Evolutionary conservation across 1,139 yeast species (phyloP).

Genomic region (Debaryomyces sp.): DNA sequence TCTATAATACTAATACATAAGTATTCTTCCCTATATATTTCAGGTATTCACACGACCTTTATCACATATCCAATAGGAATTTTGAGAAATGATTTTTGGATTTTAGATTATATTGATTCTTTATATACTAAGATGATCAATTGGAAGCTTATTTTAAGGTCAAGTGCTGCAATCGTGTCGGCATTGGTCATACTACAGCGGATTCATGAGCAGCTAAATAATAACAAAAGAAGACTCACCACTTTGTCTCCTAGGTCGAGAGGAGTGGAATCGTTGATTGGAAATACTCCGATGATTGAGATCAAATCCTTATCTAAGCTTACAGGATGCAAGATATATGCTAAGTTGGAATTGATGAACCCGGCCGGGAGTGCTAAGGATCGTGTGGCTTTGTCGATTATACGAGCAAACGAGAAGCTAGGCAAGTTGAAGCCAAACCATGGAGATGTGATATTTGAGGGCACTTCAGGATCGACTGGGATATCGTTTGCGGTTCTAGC

Average conservation of each 20-base stretch:
- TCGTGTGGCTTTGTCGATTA: conserved; percentile 86
- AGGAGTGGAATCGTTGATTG: conserved; percentile 64
- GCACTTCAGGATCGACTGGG: conserved; percentile 96
- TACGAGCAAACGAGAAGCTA: conserved; percentile 61
- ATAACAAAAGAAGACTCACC: conserved; percentile 14
- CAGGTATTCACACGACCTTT: too few species aligned
- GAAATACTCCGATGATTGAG: conserved; percentile 86
- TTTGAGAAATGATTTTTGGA: neutral
- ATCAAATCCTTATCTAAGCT: conserved; percentile 70
- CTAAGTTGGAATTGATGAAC: conserved; percentile 81
- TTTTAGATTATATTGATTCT: neutral
- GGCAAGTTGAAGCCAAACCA: conserved; percentile 61
- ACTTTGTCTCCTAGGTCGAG: conserved; percentile 34
- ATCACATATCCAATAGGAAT: too few species aligned
- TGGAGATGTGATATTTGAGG: conserved; percentile 79
- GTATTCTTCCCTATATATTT: too few species aligned
- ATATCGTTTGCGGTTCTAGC: conserved; percentile 89
- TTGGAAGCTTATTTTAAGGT: conserved; percentile 12
- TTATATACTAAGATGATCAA: conserved; percentile 4
- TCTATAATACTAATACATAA: too few species aligned
- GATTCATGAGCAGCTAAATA: conserved; percentile 10
- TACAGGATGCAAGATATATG: conserved; percentile 84
- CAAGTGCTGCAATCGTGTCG: conserved; percentile 22
- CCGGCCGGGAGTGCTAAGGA: conserved; percentile 98
- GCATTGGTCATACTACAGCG: conserved; percentile 16